phyloP scores from a whole-genome alignment of 1,284 basidiomycete species.

The Cutaneotrichosporon curvatum region DNA sequence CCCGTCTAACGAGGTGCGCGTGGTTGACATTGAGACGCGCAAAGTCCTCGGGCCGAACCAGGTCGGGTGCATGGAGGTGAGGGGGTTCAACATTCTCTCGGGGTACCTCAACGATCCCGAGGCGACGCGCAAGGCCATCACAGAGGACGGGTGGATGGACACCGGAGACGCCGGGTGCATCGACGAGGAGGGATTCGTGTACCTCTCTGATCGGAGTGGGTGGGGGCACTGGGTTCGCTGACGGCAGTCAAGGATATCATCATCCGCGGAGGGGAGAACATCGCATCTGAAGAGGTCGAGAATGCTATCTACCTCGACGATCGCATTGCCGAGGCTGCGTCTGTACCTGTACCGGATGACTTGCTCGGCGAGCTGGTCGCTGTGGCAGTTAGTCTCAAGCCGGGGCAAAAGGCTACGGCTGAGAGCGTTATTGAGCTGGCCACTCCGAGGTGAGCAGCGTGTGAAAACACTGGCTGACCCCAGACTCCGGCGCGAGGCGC shows the following conservation, averaged over 20 bases:
- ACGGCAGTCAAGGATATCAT: conserved; percentile 31
- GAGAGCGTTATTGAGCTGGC: conserved; percentile 3
- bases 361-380: conserved; percentile 36
- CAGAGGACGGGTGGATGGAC: conserved; percentile 38
- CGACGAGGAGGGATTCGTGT: conserved; percentile 35
- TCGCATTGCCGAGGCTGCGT: conserved; percentile 30
- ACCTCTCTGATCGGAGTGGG: conserved; percentile 28
- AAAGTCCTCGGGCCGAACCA: conserved; percentile 17
- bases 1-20: conserved; percentile 28
- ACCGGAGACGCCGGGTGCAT: conserved; percentile 36
- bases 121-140: conserved; percentile 13
- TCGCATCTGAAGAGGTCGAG: conserved; percentile 37
- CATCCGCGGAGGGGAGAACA: conserved; percentile 42
- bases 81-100: conserved; percentile 37
- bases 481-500: conserved; percentile 7
- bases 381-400: conserved; percentile 25
- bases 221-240: background rate
- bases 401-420: conserved; percentile 3
- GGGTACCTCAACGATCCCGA: conserved; percentile 22
- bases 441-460: background rate
- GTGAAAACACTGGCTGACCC: background rate
- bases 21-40: conserved; percentile 31
- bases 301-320: conserved; percentile 33
- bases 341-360: conserved; percentile 31
- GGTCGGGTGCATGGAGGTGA: conserved; percentile 27